phyloP scores from a whole-genome alignment of 2,329 filamentous ascomycete species.

The Lecanosticta acicola region DNA sequence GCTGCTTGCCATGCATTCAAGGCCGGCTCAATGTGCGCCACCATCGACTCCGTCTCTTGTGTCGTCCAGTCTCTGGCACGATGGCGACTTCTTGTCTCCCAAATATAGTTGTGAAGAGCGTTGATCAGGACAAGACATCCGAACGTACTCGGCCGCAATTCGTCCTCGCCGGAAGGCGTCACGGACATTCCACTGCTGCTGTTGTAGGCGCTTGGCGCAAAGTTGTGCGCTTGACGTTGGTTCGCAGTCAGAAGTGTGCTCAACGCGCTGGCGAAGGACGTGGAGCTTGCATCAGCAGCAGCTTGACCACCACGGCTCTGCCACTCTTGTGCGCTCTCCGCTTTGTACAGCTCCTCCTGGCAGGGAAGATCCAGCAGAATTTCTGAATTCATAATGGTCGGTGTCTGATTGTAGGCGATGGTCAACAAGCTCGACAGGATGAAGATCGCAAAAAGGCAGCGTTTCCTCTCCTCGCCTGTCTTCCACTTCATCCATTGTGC shows the following conservation, averaged over 20 bases:
- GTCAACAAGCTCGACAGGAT: constrained; percentile 85
- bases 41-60: constrained; percentile 92
- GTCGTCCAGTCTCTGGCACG: constrained; percentile 84
- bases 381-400: constrained; percentile 88
- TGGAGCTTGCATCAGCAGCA: constrained; percentile 62
- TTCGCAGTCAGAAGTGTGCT: constrained; percentile 75
- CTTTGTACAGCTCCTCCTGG: constrained; percentile 84
- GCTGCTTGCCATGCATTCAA: constrained; percentile 90
- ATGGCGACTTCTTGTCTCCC: constrained; percentile 90
- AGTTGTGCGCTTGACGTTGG: constrained; percentile 44
- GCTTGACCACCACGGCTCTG: constrained; percentile 67
- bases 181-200: constrained; percentile 16
- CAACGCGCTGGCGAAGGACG: constrained; percentile 77
- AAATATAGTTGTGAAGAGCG: constrained; percentile 94
- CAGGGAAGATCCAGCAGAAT: constrained; percentile 84
- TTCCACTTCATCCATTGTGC: constrained; percentile 90
- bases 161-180: constrained; percentile 40
- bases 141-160: constrained; percentile 79
- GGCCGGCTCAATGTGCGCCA: constrained; percentile 88
- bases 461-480: constrained; percentile 79
- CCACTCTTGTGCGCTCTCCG: constrained; percentile 78
- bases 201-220: constrained; percentile 21
- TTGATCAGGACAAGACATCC: constrained; percentile 89
- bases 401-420: constrained; percentile 87
- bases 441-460: constrained; percentile 87